These are phyloP conservation scores for Zymoseptoria tritici DNA, from an alignment of 2,329 filamentous ascomycete species.

Conservation along the genomic window DNA sequence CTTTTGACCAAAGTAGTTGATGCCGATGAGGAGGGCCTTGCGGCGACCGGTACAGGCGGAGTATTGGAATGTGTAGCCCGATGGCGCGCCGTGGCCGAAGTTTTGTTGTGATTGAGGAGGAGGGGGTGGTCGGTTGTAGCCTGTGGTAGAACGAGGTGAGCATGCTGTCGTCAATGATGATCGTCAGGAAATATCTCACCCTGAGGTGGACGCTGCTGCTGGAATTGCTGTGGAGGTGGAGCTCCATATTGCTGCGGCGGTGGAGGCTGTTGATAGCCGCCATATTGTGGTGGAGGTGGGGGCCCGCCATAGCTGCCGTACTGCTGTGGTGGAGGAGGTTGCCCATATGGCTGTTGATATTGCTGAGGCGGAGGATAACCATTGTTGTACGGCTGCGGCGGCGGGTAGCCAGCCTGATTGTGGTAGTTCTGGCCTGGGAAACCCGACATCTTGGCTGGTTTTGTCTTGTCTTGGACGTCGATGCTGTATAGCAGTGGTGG, in stretches of 20 bases:
- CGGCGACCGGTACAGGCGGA: constrained; percentile 81
- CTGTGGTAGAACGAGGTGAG: neutral
- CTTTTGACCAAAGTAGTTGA: constrained; percentile 92
- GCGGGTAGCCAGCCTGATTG: constrained; percentile 23
- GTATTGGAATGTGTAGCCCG: constrained; percentile 79
- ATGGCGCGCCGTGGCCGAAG: constrained; percentile 74
- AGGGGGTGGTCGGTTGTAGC: constrained; percentile 24
- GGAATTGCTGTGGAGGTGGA: constrained; percentile 35
- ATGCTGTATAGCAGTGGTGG: neutral
- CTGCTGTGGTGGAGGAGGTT: constrained; percentile 34
- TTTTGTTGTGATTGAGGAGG: constrained; percentile 44
- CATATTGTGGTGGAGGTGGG: constrained; percentile 31
- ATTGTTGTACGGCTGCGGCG: constrained; percentile 17
- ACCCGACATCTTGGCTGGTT: constrained; percentile 19
- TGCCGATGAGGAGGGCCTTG: constrained; percentile 86
- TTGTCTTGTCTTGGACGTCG: neutral
- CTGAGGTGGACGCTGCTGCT: constrained; percentile 36
- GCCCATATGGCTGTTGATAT: constrained; percentile 25
- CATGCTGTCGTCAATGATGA: no score
- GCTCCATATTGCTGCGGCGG: constrained; percentile 38
- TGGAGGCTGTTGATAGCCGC: constrained; percentile 32
- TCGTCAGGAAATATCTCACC: neutral
- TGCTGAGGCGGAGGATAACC: constrained; percentile 26
- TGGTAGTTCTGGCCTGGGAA: constrained; percentile 29
- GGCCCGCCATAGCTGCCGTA: constrained; percentile 34